Conservation (phyloP, 1,284 basidiomycete genomes). For the Polyporus tsugae region DNA sequence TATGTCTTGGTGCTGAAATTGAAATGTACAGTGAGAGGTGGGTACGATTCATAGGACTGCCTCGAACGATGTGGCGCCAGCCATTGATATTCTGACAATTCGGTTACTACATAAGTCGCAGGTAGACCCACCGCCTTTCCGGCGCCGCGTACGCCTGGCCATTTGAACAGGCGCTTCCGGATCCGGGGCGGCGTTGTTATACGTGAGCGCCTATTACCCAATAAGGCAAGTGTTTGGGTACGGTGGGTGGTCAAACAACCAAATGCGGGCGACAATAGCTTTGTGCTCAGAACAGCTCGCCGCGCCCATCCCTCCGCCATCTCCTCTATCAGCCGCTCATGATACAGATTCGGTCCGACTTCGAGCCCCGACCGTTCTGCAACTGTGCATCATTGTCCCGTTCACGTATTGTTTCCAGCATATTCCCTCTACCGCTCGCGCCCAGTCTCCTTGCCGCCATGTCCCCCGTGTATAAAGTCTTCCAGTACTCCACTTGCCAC, state of each 20-base stretch:
- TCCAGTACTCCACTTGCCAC: neutral
- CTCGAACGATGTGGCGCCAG: neutral
- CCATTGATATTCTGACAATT: neutral
- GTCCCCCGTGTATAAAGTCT: constrained; percentile 25
- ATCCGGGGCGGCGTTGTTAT: neutral
- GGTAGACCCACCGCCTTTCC: neutral
- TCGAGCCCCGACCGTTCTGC: neutral
- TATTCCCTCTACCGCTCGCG: constrained; percentile 6
- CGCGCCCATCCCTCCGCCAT: neutral
- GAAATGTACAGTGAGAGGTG: neutral
- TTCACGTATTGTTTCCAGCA: constrained; percentile 23
- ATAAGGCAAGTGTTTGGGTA: constrained; percentile 16
- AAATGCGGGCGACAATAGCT: constrained; percentile 4
- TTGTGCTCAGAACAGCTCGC: neutral
- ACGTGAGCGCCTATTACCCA: neutral
- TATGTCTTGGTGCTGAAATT: neutral
- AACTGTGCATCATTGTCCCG: constrained; percentile 15
- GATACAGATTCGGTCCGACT: neutral
- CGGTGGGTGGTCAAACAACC: constrained; percentile 10
- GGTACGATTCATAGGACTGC: neutral
- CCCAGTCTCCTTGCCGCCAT: constrained; percentile 1
- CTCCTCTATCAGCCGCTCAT: neutral
- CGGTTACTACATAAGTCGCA: neutral
- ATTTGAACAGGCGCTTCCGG: neutral
- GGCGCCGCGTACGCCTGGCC: neutral